Base-by-base conservation (phyloP, 345 rosid species). In the Cardamine chenopodiifolia region DNA sequence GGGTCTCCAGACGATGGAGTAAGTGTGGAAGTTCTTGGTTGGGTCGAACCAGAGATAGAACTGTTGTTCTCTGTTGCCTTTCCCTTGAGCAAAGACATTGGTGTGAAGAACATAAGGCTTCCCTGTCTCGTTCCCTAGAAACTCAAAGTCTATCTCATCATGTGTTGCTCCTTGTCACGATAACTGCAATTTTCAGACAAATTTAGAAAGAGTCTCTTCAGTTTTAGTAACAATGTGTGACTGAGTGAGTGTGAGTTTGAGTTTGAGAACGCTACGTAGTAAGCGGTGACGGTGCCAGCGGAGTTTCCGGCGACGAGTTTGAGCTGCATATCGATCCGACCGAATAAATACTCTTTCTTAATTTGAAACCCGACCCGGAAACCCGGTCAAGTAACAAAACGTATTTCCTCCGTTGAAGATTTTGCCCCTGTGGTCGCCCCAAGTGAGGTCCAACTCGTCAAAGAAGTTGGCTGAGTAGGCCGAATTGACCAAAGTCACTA, bases 131-230 rank as follows among this genome's bases (percentile, higher is more conserved):
- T 88, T 88, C 19, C 91, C 93, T 45, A 86, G 65, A 82, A 88
- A 88, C 59, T 88, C 93, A 35, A 88, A 85, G 52, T 88, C 93
- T 20, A 88, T 86, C 58, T 88, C 93, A 60, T 88, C 93, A 42
- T 79, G 83, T 18, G 67, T 71, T 71, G 78, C 74, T 58, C 92
- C 92, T 72, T 68, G 75, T 9, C 89, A 86, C 18, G 86, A 85
- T 72, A 88, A 58, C 89, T 86, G 73, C 80, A 71, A 20, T 0
- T 14, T 23, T 6, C 4, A 22, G 13, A 63, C 23, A 66, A 35
- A 8, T 47, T 58, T 28, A 39, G 12, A 19, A 52, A 19, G 11
- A 58, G 19, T 19, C 34, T 40, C 12, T 62, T 58, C 4, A 59
- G 8, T 20, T 48, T 35, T 11, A 7, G 37, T 48, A 59, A 10